Percentiles rank a stretch among this genome's conserved stretches.
phyloP scores from a whole-genome alignment of 208 protist genomes.

The Acanthamoeba divionensis region DNA sequence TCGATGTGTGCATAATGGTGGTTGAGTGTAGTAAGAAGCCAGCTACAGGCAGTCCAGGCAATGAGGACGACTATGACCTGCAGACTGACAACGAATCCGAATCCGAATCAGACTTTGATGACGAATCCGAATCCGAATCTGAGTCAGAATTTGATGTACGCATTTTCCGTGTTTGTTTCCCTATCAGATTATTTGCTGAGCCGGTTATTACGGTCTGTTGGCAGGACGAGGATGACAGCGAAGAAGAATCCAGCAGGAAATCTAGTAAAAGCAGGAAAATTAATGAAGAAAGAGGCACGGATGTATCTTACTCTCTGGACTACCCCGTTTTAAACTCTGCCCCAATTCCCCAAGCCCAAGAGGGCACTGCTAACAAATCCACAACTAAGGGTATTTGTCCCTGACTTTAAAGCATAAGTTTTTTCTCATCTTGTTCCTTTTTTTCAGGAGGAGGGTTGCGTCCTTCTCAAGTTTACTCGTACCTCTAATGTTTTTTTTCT shows the following conservation, averaged over 20 bases:
- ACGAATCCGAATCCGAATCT: neutral
- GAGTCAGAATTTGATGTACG: slow-evolving; percentile 1
- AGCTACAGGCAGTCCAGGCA: neutral
- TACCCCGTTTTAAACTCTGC: too few species aligned
- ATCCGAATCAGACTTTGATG: neutral
- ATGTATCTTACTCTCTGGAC: slow-evolving; percentile 25
- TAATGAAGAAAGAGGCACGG: neutral
- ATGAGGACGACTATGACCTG: slow-evolving; percentile 18
- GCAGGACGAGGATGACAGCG: neutral
- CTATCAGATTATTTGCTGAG: neutral
- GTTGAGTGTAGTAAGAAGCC: too few species aligned
- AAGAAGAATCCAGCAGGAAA: too few species aligned
- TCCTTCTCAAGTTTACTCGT: too few species aligned
- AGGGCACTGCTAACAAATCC: too few species aligned
- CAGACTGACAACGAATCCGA: slow-evolving; percentile 3
- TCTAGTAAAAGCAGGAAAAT: neutral
- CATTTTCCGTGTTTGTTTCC: neutral
- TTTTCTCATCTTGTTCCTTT: too few species aligned
- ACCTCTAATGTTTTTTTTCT: too few species aligned
- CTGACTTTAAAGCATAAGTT: too few species aligned
- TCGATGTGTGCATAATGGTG: too few species aligned
- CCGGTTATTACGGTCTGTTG: neutral
- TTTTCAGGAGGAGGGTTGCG: too few species aligned
- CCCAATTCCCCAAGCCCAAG: too few species aligned
- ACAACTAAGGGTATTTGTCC: too few species aligned